Percentiles rank a stretch among this genome's conserved stretches.
phyloP scores from a whole-genome alignment of 108 stramenopile genomes.

The Phaeodactylum tricornutum region DNA sequence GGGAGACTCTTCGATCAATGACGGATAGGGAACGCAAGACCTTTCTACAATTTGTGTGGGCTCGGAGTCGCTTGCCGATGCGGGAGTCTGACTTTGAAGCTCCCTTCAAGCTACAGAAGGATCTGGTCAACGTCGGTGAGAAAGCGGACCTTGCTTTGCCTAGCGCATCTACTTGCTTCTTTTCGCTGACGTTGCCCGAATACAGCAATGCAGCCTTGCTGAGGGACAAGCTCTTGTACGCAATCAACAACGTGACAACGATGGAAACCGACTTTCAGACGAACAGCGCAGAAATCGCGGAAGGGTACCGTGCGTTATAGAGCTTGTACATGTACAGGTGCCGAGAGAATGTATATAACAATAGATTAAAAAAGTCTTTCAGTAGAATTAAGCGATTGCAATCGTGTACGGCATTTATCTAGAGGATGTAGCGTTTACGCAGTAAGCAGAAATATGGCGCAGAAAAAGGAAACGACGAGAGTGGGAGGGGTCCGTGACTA shows the following conservation, averaged over 20 bases:
- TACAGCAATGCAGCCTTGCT: conserved; percentile 77
- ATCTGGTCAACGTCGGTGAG: conserved; percentile 28
- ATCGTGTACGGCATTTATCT: too few species aligned
- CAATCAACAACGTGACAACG: conserved; percentile 90
- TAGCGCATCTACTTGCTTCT: conserved; percentile 96
- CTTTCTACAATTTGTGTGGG: conserved; percentile 97
- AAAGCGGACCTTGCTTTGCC: conserved; percentile 80
- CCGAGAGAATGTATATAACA: too few species aligned
- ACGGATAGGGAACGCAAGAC: conserved; percentile 70
- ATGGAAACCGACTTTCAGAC: conserved; percentile 98
- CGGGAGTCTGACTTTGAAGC: conserved; percentile 83
- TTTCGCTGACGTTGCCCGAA: conserved; percentile 84
- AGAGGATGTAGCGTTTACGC: too few species aligned
- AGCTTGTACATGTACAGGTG: too few species aligned
- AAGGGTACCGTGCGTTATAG: conserved; percentile 70
- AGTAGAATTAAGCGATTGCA: too few species aligned
- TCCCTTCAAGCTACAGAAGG: conserved; percentile 85
- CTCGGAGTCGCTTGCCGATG: conserved; percentile 83
- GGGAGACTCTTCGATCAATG: conserved; percentile 90
- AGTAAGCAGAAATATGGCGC: too few species aligned
- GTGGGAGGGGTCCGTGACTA: too few species aligned
- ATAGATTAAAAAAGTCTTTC: too few species aligned
- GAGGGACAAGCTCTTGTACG: conserved; percentile 83
- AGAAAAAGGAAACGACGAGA: too few species aligned
- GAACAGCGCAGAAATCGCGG: conserved; percentile 73